phyloP scores from a whole-genome alignment of 2,329 filamentous ascomycete genomes.

The Beauveria sp. region DNA sequence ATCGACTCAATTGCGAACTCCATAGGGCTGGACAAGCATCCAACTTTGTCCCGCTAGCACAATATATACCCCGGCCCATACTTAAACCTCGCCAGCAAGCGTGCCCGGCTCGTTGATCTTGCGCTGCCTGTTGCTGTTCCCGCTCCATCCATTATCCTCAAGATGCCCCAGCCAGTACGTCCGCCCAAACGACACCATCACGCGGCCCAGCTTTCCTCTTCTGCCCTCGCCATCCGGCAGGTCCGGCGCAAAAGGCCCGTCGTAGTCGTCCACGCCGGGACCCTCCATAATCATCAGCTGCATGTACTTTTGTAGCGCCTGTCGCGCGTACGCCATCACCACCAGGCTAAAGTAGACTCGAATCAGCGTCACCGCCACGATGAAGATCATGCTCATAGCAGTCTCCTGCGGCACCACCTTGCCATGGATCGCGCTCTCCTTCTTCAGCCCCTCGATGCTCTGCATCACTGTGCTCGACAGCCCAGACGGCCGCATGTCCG shows the following conservation, averaged over 20 bases:
- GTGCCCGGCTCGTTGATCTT: slow-evolving; percentile 40
- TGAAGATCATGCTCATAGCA: slow-evolving; percentile 69
- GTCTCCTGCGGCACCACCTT: slow-evolving; percentile 45
- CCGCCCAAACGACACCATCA: slow-evolving; percentile 66
- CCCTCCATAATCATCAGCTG: slow-evolving; percentile 40
- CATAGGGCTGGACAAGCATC: too few relatives aligned
- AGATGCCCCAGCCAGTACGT: slow-evolving; percentile 74
- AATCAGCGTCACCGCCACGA: slow-evolving; percentile 64
- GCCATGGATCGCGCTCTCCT: slow-evolving; percentile 26
- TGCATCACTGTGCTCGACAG: slow-evolving; percentile 21
- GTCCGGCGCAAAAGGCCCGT: slow-evolving; percentile 61
- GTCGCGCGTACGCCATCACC: slow-evolving; percentile 73
- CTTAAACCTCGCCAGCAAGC: slow-evolving; percentile 26
- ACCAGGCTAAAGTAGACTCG: slow-evolving; percentile 79
- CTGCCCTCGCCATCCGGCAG: slow-evolving; percentile 72
- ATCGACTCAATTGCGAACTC: neutral
- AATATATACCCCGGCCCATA: neutral
- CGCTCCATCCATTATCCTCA: slow-evolving; percentile 61
- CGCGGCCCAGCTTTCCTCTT: slow-evolving; percentile 68
- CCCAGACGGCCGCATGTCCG: slow-evolving; percentile 12
- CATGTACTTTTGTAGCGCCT: slow-evolving; percentile 62
- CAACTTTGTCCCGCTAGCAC: neutral
- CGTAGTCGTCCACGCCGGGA: slow-evolving; percentile 37
- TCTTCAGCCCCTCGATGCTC: slow-evolving; percentile 26
- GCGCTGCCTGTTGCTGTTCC: slow-evolving; percentile 42